phyloP scores from a whole-genome alignment of 2,329 filamentous ascomycete species.

The Monosporascus sp. region DNA sequence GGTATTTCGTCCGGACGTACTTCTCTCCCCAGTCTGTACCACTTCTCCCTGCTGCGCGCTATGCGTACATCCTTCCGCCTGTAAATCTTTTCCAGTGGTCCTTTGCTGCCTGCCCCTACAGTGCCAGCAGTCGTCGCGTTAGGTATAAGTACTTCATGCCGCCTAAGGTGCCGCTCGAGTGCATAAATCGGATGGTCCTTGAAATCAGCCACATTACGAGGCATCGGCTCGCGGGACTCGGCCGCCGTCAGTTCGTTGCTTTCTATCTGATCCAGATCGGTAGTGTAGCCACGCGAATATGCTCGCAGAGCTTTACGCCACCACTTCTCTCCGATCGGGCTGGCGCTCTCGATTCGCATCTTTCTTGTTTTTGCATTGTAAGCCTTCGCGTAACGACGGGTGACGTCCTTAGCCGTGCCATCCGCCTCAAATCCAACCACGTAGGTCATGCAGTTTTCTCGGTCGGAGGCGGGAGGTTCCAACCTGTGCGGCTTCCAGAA shows the following conservation, averaged over 20 bases:
- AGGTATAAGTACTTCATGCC: slow-evolving; percentile 77
- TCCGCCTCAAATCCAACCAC: slow-evolving; percentile 82
- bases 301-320: slow-evolving; percentile 47
- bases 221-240: slow-evolving; percentile 76
- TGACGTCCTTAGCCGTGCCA: slow-evolving; percentile 76
- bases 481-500: slow-evolving; percentile 71
- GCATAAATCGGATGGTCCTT: slow-evolving; percentile 82
- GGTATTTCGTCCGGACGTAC: slow-evolving; percentile 77
- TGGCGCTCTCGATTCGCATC: slow-evolving; percentile 64
- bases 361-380: slow-evolving; percentile 88
- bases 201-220: slow-evolving; percentile 79
- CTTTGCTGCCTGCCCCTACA: slow-evolving; percentile 61
- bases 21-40: slow-evolving; percentile 83
- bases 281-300: slow-evolving; percentile 38
- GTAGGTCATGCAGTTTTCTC: slow-evolving; percentile 73
- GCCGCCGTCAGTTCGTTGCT: slow-evolving; percentile 67
- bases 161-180: slow-evolving; percentile 75
- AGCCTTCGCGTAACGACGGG: slow-evolving; percentile 77
- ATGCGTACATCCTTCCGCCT: slow-evolving; percentile 74
- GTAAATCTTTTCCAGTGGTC: slow-evolving; percentile 71
- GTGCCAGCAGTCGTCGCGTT: slow-evolving; percentile 69
- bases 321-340: slow-evolving; percentile 47
- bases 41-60: slow-evolving; percentile 77
- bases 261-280: slow-evolving; percentile 79
- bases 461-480: slow-evolving; percentile 77